Percentiles rank a stretch among this genome's conserved stretches.
phyloP scores from a whole-genome alignment of 75 land plant genomes.

The Larix kaempferi region DNA sequence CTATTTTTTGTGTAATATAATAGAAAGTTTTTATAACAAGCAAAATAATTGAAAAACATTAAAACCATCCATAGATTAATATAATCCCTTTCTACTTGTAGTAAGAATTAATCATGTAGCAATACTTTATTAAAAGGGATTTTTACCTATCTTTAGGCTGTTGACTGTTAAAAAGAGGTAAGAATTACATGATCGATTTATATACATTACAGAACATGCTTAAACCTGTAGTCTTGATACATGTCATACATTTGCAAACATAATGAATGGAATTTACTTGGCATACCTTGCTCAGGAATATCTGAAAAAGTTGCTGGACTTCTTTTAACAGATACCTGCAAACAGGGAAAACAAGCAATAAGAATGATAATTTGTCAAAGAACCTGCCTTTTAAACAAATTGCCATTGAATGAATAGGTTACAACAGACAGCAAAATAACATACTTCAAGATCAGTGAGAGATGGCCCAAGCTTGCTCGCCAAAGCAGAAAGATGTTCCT shows the following conservation, averaged over 20 bases:
- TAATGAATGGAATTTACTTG: neutral
- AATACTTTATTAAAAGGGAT: neutral
- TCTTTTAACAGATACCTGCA: constrained; percentile 36
- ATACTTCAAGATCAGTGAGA: constrained; percentile 80
- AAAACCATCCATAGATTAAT: neutral
- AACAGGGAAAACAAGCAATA: neutral
- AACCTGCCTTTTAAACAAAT: neutral
- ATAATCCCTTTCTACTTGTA: neutral
- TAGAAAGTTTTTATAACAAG: too few species aligned
- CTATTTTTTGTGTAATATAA: too few species aligned
- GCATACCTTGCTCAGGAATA: constrained; percentile 49
- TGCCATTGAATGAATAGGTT: neutral
- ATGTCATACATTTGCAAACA: neutral
- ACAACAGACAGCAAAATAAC: constrained; percentile 4
- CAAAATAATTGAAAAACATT: neutral
- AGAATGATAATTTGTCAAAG: neutral
- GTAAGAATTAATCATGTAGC: neutral
- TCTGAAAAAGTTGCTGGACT: constrained; percentile 26
- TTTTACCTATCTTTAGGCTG: neutral
- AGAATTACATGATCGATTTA: neutral
- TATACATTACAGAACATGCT: neutral
- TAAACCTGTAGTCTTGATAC: neutral
- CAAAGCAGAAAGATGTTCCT: constrained; percentile 91
- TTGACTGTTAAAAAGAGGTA: neutral
- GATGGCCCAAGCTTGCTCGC: constrained; percentile 84